Base-by-base conservation (phyloP, 2,329 filamentous ascomycete genomes). In the Calonectria ilicicola region DNA sequence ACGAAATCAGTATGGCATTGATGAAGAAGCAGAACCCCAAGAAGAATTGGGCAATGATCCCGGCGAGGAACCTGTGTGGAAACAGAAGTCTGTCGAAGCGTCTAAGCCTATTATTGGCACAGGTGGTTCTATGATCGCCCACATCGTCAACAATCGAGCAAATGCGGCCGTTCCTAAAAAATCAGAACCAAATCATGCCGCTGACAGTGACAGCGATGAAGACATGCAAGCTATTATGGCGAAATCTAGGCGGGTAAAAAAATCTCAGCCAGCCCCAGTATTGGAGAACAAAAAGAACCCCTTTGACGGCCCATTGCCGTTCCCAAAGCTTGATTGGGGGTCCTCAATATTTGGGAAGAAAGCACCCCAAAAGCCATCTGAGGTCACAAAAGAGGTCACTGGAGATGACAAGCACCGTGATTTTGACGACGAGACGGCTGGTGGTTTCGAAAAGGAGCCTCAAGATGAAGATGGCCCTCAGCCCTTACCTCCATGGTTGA, bases 291-390 rank as follows among this genome's bases (percentile, higher is more conserved):
- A 89, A 42, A 91, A 90, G 75, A 91, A 91, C 77, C 87, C 91
- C 0, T 91, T 98, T 80, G 91, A 91, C 75, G 96, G 96, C 0
- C 95, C 96, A 0, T 84, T 99, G 6, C 97, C 97, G 0, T 99
- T 99, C 80, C 95, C 98, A 77, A 96, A 95, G 80, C 88, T 98
- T 1, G 91, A 93, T 53, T 92, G 90, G 87, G 92, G 90, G 65
- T 92, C 90, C 2, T 89, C 88, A 1, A 86, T 92, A 2, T 92
- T 91, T 72, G 84, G 83, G 6, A 87, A 86, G 74, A 87, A 86
- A 68, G 72, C 76, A 8, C 67, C 70, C 0, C 75, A 81, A 12
- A 78, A 78, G 53, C 72, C 77, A 8, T 74, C 77, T 5, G 73
- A 80, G 27, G 42, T 65, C 15, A 51, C 75, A 9, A 72, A 78